These are phyloP conservation scores for Aureobasidium sp. DNA, from an alignment of 2,329 filamentous ascomycete genomes.

Conservation along the genomic window DNA sequence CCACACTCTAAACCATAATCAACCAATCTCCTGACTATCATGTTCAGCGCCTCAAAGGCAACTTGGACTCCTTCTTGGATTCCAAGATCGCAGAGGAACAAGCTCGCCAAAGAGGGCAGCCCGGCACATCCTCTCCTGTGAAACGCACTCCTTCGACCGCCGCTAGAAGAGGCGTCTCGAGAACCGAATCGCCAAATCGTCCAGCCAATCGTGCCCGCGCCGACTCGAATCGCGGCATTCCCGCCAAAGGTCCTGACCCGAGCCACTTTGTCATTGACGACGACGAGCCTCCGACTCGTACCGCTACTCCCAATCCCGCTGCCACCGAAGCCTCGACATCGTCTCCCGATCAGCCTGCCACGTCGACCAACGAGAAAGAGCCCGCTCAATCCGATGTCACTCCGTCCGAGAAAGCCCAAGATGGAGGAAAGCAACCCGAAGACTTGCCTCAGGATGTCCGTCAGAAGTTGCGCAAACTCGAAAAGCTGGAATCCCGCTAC, in stretches of 20 bases:
- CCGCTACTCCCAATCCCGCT: constrained; percentile 46
- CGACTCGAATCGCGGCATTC: constrained; percentile 27
- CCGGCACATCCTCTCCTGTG: constrained; percentile 27
- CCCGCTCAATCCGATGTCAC: constrained; percentile 18
- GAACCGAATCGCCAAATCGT: constrained; percentile 24
- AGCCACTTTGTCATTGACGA: constrained; percentile 84
- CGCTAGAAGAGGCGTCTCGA: constrained; percentile 28
- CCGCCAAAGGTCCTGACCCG: constrained; percentile 63
- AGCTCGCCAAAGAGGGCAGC: constrained; percentile 32
- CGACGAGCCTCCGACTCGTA: constrained; percentile 58
- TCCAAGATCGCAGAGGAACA: constrained; percentile 47
- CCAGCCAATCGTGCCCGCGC: constrained; percentile 23
- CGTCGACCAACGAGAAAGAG: constrained; percentile 23
- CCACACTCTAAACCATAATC: background rate
- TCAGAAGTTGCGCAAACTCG: constrained; percentile 71
- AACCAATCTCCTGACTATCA: background rate
- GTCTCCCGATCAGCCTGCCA: constrained; percentile 17
- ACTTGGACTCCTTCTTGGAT: constrained; percentile 32
- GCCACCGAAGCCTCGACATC: constrained; percentile 27
- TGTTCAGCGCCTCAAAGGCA: constrained; percentile 24
- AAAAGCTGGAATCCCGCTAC: constrained; percentile 82
- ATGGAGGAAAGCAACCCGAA: constrained; percentile 23
- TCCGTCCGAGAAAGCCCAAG: constrained; percentile 19
- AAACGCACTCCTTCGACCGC: constrained; percentile 29
- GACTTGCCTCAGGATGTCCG: constrained; percentile 62